Evolutionary conservation across 169 alveolate genomes (phyloP).

Genomic region (Plasmodium vinckei): DNA sequence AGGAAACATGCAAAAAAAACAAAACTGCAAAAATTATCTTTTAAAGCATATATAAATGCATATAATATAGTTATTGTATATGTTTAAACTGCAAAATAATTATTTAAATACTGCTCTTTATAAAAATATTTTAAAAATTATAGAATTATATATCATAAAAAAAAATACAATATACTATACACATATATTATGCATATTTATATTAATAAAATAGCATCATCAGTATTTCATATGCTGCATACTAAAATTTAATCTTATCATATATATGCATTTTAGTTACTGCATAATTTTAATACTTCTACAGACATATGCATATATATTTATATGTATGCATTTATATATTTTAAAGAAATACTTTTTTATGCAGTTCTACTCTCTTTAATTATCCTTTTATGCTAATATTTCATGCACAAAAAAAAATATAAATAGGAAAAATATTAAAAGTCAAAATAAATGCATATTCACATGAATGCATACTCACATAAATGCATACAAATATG

Average conservation of each 20-base stretch:
- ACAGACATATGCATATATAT: not conserved
- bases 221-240: too few species aligned
- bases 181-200: not conserved
- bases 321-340: not conserved
- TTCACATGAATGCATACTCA: too few species aligned
- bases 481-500: too few species aligned
- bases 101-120: constrained; percentile 11
- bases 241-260: not conserved
- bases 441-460: too few species aligned
- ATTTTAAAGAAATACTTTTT: constrained; percentile 5
- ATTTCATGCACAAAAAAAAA: constrained; percentile 14
- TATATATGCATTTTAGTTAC: not conserved
- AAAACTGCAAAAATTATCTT: not conserved
- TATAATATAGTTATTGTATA: not conserved
- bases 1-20: not conserved
- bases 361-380: not conserved
- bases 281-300: not conserved
- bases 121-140: not conserved
- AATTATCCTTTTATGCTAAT: not conserved
- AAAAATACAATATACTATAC: too few species aligned
- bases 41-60: constrained; percentile 6
- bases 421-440: too few species aligned
- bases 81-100: not conserved
- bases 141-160: constrained; percentile 25
- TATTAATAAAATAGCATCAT: too few species aligned